Evolutionary conservation across 2,329 filamentous ascomycete species (phyloP).

Genomic region (Epichloe sibirici): DNA sequence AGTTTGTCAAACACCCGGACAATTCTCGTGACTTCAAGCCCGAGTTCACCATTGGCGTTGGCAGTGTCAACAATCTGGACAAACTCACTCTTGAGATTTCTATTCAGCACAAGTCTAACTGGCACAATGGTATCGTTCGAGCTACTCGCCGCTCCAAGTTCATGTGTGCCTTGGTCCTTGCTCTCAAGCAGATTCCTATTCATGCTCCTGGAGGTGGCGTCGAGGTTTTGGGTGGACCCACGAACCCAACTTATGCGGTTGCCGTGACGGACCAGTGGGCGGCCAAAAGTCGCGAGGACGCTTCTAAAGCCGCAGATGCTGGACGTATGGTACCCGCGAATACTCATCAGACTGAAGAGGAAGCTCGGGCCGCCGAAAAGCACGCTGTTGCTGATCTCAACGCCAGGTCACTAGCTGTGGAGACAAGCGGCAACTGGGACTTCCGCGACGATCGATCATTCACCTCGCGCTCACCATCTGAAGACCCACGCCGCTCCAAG

Average conservation of each 20-base stretch:
- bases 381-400: conserved; percentile 34
- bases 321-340: conserved; percentile 49
- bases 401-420: conserved; percentile 18
- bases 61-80: conserved; percentile 71
- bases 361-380: conserved; percentile 25
- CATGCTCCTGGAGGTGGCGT: conserved; percentile 64
- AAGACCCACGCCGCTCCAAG: conserved; percentile 23
- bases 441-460: conserved; percentile 7
- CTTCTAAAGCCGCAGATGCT: conserved; percentile 48
- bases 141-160: conserved; percentile 82
- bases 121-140: conserved; percentile 76
- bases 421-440: conserved; percentile 14
- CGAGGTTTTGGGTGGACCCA: conserved; percentile 48
- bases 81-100: conserved; percentile 74
- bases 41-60: conserved; percentile 67
- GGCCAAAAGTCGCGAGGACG: conserved; percentile 46
- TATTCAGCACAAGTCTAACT: conserved; percentile 87
- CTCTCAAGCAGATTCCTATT: conserved; percentile 79
- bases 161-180: conserved; percentile 82
- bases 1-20: conserved; percentile 70
- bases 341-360: conserved; percentile 15
- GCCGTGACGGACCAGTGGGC: conserved; percentile 59
- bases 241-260: conserved; percentile 74
- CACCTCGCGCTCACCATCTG: conserved; percentile 16
- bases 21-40: conserved; percentile 87